These are phyloP conservation scores for Daldinia eschscholtzii DNA, from an alignment of 2,329 filamentous ascomycete species.

Conservation along the genomic window DNA sequence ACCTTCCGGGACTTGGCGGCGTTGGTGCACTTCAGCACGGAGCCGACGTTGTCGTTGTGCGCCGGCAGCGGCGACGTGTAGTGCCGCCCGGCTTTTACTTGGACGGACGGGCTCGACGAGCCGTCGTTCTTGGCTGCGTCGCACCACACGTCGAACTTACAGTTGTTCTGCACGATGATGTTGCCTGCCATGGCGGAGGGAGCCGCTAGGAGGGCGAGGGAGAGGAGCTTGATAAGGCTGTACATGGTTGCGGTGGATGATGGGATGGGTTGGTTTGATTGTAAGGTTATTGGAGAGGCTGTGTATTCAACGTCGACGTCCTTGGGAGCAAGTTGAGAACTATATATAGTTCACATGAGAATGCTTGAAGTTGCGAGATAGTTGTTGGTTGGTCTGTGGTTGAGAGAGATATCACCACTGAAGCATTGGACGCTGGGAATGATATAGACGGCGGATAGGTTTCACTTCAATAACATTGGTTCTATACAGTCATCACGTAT, in stretches of 20 bases:
- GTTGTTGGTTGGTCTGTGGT: not conserved
- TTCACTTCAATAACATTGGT: not conserved
- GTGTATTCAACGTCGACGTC: not conserved
- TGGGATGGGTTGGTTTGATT: not conserved
- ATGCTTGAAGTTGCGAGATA: not conserved
- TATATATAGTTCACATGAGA: not conserved
- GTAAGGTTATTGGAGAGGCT: not conserved
- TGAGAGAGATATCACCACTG: not conserved
- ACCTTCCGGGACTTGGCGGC: slow-evolving; percentile 18
- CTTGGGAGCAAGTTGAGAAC: not conserved
- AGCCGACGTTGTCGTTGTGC: slow-evolving; percentile 41
- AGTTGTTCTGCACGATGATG: slow-evolving; percentile 39
- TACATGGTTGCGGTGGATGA: slow-evolving; percentile 15
- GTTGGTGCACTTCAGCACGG: slow-evolving; percentile 43
- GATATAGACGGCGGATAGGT: not conserved
- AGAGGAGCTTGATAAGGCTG: slow-evolving; percentile 11
- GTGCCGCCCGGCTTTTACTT: slow-evolving; percentile 1
- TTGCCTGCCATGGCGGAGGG: slow-evolving; percentile 27
- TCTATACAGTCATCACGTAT: not conserved
- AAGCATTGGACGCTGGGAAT: not conserved
- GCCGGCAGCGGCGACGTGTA: slow-evolving; percentile 39
- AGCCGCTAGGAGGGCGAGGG: slow-evolving; percentile 15
- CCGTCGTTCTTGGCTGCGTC: slow-evolving; percentile 42
- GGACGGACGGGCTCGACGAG: slow-evolving; percentile 2
- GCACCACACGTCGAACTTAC: slow-evolving; percentile 41